These are phyloP conservation scores for Venustampulla echinocandica DNA, from an alignment of 495 filamentous ascomycete genomes.

Conservation along the genomic window DNA sequence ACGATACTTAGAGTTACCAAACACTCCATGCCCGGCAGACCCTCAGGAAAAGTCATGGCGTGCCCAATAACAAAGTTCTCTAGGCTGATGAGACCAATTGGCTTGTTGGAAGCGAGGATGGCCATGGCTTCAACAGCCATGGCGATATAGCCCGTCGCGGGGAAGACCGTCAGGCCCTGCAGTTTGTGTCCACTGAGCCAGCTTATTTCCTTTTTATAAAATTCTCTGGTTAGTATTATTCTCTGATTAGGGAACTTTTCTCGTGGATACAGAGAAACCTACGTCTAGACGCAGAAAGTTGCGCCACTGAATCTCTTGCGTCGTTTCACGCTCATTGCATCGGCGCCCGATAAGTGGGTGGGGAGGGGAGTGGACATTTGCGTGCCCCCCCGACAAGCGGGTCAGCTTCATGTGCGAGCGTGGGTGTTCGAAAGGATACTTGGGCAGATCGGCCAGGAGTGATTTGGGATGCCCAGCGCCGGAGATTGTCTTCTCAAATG, in stretches of 20 bases:
- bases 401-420: conserved; percentile 37
- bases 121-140: too few relatives aligned
- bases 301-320: conserved; percentile 35
- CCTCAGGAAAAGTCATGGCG: conserved; percentile 26
- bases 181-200: conserved; percentile 47
- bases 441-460: conserved; percentile 13
- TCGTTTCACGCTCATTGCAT: conserved; percentile 19
- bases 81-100: conserved; percentile 1
- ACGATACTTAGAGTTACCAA: conserved; percentile 1
- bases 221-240: too few relatives aligned
- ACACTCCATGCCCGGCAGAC: conserved; percentile 5
- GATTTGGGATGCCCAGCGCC: neutral
- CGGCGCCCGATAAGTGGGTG: neutral
- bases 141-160: conserved; percentile 50
- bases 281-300: conserved; percentile 39
- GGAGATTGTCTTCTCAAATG: neutral
- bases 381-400: conserved; percentile 33
- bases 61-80: conserved; percentile 17
- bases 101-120: too few relatives aligned
- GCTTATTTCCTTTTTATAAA: conserved; percentile 40
- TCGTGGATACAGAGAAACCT: too few relatives aligned
- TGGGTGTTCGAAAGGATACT: conserved; percentile 39
- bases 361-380: neutral
- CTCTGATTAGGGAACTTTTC: too few relatives aligned
- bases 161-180: conserved; percentile 43